A percentile compares a stretch with the other conserved stretches of the same genome.
Evolutionary conservation across 2,329 filamentous ascomycete genomes (phyloP).

Genomic region (Diaporthe sp.): DNA sequence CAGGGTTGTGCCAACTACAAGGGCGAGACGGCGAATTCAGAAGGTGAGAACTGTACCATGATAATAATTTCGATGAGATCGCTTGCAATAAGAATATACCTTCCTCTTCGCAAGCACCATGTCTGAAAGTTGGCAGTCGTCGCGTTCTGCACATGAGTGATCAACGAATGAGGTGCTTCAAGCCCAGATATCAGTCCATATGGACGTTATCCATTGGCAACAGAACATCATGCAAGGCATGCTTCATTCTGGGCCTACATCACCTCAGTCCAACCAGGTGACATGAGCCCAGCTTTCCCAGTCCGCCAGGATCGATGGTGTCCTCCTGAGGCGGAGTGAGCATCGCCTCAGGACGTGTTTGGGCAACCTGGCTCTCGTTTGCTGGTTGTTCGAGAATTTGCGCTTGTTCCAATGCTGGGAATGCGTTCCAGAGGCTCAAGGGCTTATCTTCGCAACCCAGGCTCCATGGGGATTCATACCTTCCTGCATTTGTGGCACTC

Average conservation of each 20-base stretch:
- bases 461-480: background rate
- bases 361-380: background rate
- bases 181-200: background rate
- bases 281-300: background rate
- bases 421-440: background rate
- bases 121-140: background rate
- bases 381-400: background rate
- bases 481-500: background rate
- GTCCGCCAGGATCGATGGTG: slow-evolving; percentile 34
- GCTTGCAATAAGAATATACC: background rate
- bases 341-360: background rate
- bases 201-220: too few relatives aligned
- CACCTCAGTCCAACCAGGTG: background rate
- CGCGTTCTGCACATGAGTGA: background rate
- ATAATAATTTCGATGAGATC: background rate
- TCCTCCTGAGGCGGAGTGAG: background rate
- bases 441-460: too few relatives aligned
- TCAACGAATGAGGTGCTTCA: background rate
- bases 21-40: background rate
- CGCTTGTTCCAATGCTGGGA: background rate
- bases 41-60: background rate
- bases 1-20: background rate
- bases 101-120: too few relatives aligned
- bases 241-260: background rate
- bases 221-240: background rate